Evolutionary conservation across 1,284 basidiomycete genomes (phyloP), one percentile per base, ranked within the genome.

Genomic region (Tilletia walkeri): DNA sequence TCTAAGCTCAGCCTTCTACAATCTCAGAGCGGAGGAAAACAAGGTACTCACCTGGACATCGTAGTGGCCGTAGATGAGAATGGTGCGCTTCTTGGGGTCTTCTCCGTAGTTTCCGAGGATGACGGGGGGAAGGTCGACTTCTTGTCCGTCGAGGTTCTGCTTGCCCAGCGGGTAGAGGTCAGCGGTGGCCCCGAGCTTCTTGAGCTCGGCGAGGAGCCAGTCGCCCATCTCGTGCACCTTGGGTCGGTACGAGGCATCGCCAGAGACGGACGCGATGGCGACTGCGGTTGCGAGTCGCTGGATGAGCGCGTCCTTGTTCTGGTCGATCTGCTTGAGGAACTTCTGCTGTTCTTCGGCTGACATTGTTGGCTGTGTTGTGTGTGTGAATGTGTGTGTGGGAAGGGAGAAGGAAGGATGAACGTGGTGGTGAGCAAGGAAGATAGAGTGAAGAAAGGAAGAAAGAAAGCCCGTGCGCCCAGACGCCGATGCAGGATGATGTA

Each of bases 71-170:
- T 97, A 97, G 73, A 97, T 87, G 71, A 88, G 87, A 10, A 97
- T 89, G 0, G 93, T 97, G 88, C 92, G 95, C 77, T 83, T 83
- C 89, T 95, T 95, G 18, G 89, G 88, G 84, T 95, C 92, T 68
- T 90, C 87, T 14, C 94, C 94, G 50, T 79, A 76, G 61, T 80
- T 69, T 5, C 92, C 95, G 54, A 98, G 88, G 80, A 99, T 89
- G 5, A 90, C 93, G 7, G 94, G 94, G 0, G 95, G 95, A 2
- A 99, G 88, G 61, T 88, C 87, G 61, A 88, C 80, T 53, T 95
- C 86, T 75, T 89, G 87, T 77, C 93, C 93, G 69, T 95, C 92
- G 82, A 96, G 88, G 10, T 85, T 85, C 74, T 98, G 95, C 75
- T 87, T 89, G 24, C 96, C 96, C 3, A 84, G 75, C 41, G 77